Evolutionary conservation across 169 alveolate genomes (phyloP).

Genomic region (Perkinsus chesapeaki): DNA sequence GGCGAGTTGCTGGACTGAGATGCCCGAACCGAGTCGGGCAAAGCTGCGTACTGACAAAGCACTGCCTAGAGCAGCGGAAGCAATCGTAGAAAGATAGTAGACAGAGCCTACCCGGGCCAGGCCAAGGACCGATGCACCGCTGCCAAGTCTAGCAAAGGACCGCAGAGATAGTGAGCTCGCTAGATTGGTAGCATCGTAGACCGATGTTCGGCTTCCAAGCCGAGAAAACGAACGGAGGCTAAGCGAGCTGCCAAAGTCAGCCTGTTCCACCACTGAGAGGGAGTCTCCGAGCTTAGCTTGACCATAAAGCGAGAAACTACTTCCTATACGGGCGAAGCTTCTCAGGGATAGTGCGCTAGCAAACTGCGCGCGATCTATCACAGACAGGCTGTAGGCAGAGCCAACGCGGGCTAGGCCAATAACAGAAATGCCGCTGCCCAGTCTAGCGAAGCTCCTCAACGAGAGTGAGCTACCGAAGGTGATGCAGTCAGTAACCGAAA

Average conservation of each 20-base stretch:
- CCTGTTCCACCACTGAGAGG: not conserved
- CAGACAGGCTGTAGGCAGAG: not conserved
- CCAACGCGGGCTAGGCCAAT: not conserved
- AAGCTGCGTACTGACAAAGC: not conserved
- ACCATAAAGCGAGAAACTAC: not conserved
- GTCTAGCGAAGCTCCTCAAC: not conserved
- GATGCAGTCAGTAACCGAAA: constrained; percentile 9
- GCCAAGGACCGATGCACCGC: not conserved
- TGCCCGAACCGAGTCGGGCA: not conserved
- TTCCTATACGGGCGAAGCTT: not conserved
- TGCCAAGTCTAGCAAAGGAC: not conserved
- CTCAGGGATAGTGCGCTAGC: not conserved
- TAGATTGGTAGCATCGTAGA: not conserved
- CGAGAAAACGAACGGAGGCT: not conserved
- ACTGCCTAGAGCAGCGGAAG: not conserved
- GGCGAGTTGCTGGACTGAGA: not conserved
- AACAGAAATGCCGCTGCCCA: not conserved
- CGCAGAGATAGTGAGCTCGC: not conserved
- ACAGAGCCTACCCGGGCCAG: not conserved
- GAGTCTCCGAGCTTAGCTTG: not conserved
- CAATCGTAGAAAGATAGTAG: not conserved
- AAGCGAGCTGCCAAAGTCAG: not conserved
- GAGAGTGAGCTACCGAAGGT: not conserved
- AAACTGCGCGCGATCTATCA: not conserved
- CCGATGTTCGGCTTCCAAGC: not conserved